Base-by-base conservation (phyloP, 1,284 basidiomycete species). In the Ustilago hordei region DNA sequence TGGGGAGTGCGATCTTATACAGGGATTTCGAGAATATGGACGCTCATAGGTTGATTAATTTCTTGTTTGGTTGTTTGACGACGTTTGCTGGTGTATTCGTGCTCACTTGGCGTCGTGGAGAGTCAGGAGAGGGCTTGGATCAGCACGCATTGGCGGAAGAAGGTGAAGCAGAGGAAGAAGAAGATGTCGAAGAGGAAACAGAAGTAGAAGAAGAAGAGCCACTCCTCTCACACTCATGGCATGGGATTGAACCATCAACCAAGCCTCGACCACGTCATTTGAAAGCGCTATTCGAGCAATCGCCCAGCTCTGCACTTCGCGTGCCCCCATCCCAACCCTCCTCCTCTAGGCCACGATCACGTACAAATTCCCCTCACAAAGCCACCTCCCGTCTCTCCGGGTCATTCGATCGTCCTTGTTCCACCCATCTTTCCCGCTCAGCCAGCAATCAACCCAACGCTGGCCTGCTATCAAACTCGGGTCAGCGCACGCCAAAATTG, bases 1-100 rank as follows among this genome's bases (percentile, higher is more conserved):
- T 94, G 53, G 95, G 95, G 31, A 95, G 93, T 4, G 94, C 95
- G 0, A 92, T 98, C 23, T 89, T 98, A 3, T 99, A 96, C 84
- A 92, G 93, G 38, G 96, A 98, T 86, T 98, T 99, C 87, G 90
- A 91, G 48, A 73, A 81, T 35, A 75, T 79, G 63, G 77, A 77
- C 39, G 68, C 79, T 84, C 92, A 95, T 83, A 90, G 92, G 81
- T 90, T 95, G 75, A 89, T 95, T 64, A 93, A 92, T n/a, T 95
- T 95, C 86, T 79, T 93, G 34, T 94, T 94, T 84, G 93, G 92
- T 50, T 94, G 92, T 85, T 89, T 89, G 7, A 91, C 93, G 19
- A 95, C 93, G 1, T 95, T 95, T 80, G 87, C 90, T 50, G 95
- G 95, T 0, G 95, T 97, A 3, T 95, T 95, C 55, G 67, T 84